Conservation (phyloP, 345 rosid species). For the Schrenkiella parvula region DNA sequence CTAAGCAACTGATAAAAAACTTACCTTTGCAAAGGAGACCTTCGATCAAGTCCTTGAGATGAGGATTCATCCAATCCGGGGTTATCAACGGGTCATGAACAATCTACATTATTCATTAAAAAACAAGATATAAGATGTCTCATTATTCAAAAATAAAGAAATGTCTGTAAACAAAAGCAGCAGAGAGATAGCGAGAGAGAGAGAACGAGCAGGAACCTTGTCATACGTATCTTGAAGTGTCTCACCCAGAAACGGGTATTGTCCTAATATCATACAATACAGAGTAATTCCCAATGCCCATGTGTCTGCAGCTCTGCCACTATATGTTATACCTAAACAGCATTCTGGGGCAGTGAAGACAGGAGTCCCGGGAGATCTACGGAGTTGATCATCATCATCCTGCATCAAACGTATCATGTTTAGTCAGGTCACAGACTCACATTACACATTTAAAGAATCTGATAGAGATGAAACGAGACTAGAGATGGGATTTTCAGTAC, state of each 20-base stretch:
- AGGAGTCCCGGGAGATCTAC: constrained; percentile 97
- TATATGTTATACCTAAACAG: constrained; percentile 77
- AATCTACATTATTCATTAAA: constrained; percentile 41
- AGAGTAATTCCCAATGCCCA: constrained; percentile 96
- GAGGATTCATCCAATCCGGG: constrained; percentile 55
- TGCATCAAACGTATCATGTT: constrained; percentile 17
- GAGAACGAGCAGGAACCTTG: constrained; percentile 43
- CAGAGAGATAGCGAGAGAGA: not conserved
- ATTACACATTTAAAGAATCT: not conserved
- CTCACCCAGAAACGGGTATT: constrained; percentile 88
- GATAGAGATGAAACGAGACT: not conserved
- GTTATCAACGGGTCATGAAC: constrained; percentile 58
- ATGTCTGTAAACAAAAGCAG: not conserved
- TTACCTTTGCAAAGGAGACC: constrained; percentile 90
- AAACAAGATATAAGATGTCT: not conserved
- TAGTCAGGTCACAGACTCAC: not conserved
- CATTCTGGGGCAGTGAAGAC: constrained; percentile 99
- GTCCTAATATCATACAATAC: constrained; percentile 76
- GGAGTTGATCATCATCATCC: constrained; percentile 94
- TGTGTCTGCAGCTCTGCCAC: constrained; percentile 87
- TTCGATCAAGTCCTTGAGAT: constrained; percentile 55
- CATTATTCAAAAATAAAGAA: not conserved
- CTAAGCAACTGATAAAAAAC: not conserved
- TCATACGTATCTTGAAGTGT: constrained; percentile 89
- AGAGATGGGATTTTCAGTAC: constrained; percentile 34